Percentiles rank a stretch among this genome's conserved stretches.
Conservation (phyloP, 2,329 filamentous ascomycete species). For the Clonostachys byssicola region DNA sequence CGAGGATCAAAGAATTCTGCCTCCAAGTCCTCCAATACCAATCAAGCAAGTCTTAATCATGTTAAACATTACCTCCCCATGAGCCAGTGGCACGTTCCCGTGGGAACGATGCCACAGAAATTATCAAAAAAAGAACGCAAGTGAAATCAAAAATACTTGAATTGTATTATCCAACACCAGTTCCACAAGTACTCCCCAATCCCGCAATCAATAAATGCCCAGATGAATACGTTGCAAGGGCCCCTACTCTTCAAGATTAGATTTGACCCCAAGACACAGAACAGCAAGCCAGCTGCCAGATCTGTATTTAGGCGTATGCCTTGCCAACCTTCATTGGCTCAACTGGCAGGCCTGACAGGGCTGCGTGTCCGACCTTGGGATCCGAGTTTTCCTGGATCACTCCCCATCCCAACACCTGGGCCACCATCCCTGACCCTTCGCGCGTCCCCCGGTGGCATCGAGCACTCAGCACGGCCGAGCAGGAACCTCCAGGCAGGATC, state of each 20-base stretch:
- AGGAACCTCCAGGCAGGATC: conserved; percentile 37
- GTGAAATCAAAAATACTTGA: too few relatives aligned
- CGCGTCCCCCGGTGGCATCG: conserved; percentile 34
- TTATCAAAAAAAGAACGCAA: too few relatives aligned
- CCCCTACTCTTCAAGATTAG: too few relatives aligned
- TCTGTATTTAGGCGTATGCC: conserved; percentile 11
- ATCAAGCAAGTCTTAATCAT: neutral
- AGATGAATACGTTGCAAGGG: too few relatives aligned
- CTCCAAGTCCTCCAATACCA: neutral
- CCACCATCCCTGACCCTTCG: conserved; percentile 25
- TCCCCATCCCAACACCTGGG: conserved; percentile 36
- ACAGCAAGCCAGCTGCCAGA: too few relatives aligned
- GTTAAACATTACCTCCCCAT: too few relatives aligned
- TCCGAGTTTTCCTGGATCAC: conserved; percentile 30
- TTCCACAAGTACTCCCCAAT: too few relatives aligned
- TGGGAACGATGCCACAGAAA: too few relatives aligned
- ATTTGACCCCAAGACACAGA: too few relatives aligned
- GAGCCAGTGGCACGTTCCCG: too few relatives aligned
- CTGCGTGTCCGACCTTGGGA: conserved; percentile 32
- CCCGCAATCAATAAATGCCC: too few relatives aligned
- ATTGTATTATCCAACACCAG: too few relatives aligned
- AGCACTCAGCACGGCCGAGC: conserved; percentile 47
- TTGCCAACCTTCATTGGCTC: conserved; percentile 16
- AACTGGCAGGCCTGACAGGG: conserved; percentile 31
- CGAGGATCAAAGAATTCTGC: neutral